Evolutionary conservation across 1,139 yeast species (phyloP).

Genomic region (Geotrichum candidum): DNA sequence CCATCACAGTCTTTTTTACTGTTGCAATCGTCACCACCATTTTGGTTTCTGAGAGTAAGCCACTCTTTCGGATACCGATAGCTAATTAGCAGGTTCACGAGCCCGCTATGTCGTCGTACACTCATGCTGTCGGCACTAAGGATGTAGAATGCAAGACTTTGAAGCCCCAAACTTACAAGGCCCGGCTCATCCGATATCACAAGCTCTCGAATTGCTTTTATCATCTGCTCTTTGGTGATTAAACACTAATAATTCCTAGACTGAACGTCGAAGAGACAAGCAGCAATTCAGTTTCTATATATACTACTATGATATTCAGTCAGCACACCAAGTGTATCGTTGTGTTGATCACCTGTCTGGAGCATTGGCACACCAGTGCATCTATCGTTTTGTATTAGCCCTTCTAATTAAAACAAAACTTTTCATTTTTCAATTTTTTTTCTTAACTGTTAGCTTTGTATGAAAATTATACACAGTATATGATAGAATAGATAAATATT

Average conservation of each 20-base stretch:
- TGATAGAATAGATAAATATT: neutral
- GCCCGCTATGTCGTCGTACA: neutral
- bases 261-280: neutral
- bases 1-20: neutral
- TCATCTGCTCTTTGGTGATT: neutral
- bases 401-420: neutral
- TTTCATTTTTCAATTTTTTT: neutral
- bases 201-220: neutral
- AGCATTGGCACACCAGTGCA: neutral
- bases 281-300: neutral
- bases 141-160: neutral
- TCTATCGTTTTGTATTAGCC: too few species aligned
- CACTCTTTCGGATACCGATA: neutral
- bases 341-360: neutral
- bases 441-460: neutral
- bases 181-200: neutral
- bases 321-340: neutral
- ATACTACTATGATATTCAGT: neutral
- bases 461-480: neutral
- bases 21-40: neutral
- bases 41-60: neutral
- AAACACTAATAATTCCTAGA: too few species aligned
- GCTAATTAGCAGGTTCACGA: neutral
- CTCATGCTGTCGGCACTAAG: neutral
- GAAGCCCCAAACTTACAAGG: neutral